Base-by-base conservation (phyloP, 371 early-diverging fungal species). In the Saksenaea vasiformis region DNA sequence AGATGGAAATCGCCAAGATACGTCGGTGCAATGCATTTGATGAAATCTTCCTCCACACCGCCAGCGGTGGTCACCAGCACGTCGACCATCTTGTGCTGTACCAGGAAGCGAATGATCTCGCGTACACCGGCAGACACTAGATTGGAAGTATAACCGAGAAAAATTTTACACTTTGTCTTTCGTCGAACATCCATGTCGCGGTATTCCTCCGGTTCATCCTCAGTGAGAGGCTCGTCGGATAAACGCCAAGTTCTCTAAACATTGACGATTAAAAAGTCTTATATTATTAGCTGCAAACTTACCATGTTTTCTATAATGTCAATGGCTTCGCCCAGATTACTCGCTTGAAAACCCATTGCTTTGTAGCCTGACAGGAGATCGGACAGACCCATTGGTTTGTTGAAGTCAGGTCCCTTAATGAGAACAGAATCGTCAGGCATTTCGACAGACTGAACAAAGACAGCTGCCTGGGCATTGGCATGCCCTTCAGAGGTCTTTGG, bases 1-100 rank as follows among this genome's bases (percentile, higher is more conserved):
- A 95, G 73, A 3, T 71, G 34, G 69, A 99, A 99, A 22, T 86
- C 86, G 8, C 96, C 99, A 38, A 98, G 67, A 64, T 93, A 96
- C 0, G 98, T 98, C 0, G 92, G 90, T 10, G 88, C 94, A 28
- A 99, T 76, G 68, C 98, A 97, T 81, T 99, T 99, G 73, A 99
- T 99, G 58, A 99, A 89, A 71, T 99, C 99, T 72, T 99, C 99
- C 72, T 99, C 99, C 9, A 99, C 84, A 56, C 99, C 99, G 57
- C 99, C 99, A 8, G 97, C 99, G 14, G 98, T 95, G 0, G 97
- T 87, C 1, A 99, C 99, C 58, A 99, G 65, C 28, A 95, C 94
- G 76, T 98, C 93, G 0, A 99, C 93, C 89, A 92, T 86, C 44
- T 85, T 83, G 76, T 97, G 92, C 74, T 99, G 91, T 1, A 91